Evolutionary conservation across 371 early-diverging fungal genomes (phyloP).

Genomic region (Smittium culicis): DNA sequence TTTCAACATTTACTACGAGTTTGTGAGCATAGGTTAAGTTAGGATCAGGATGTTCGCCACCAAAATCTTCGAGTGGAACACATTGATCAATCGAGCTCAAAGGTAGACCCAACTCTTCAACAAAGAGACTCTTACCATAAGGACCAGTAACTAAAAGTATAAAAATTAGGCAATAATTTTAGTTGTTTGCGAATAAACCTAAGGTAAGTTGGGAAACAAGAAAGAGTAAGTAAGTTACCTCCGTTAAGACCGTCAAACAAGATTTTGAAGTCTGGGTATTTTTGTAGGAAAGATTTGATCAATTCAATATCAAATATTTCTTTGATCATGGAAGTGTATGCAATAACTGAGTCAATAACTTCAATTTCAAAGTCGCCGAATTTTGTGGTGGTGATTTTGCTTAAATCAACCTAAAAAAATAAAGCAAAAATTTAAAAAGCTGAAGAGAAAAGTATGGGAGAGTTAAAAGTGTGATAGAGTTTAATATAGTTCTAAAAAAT

Average conservation of each 20-base stretch:
- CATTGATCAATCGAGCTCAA: constrained; percentile 67
- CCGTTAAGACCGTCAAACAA: constrained; percentile 95
- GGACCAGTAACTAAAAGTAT: constrained; percentile 72
- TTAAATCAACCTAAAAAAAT: constrained; percentile 49
- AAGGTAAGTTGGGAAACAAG: no score
- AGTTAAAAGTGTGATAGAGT: no score
- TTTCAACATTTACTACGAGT: constrained; percentile 74
- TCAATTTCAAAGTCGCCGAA: constrained; percentile 56
- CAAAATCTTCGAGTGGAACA: constrained; percentile 76
- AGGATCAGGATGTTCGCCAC: constrained; percentile 93
- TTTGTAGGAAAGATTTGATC: constrained; percentile 60
- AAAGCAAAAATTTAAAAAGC: constrained; percentile 3
- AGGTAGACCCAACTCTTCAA: constrained; percentile 77
- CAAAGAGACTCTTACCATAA: constrained; percentile 72
- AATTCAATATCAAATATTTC: constrained; percentile 76
- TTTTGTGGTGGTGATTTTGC: constrained; percentile 42
- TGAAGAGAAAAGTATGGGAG: no score
- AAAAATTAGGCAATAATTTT: no score
- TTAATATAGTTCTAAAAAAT: no score
- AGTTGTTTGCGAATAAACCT: no score
- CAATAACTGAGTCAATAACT: constrained; percentile 75
- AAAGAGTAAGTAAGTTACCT: no score
- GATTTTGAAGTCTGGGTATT: constrained; percentile 57
- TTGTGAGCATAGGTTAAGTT: constrained; percentile 95
- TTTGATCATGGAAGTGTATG: constrained; percentile 78